Evolutionary conservation across 257 asterid genomes (phyloP), one percentile per base, ranked within the genome.

Genomic region (Paulownia fortunei): DNA sequence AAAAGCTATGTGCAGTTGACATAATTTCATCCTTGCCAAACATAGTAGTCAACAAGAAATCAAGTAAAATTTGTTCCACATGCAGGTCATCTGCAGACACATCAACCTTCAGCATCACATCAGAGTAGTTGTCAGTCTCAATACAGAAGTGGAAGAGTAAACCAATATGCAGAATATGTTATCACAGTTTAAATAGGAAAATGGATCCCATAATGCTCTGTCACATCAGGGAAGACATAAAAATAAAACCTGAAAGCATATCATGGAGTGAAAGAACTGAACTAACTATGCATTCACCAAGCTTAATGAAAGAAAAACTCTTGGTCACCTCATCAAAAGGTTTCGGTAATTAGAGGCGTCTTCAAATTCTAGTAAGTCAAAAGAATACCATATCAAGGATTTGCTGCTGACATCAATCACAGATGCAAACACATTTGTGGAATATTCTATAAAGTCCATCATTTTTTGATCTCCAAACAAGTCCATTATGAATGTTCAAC

Each of bases 1-100:
- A 82, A 82, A 92, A 92, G n/a, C 79, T 81, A 66, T 62, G 87
- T 18, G 92, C 96, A 58, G 82, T 80, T 62, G 94, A 83, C 51
- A 80, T 74, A 51, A 72, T 77, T 30, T 88, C 94, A 58, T 88
- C 90, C 83, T 85, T 86, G 73, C 86, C 83, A 81, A 85, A 80
- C 82, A 86, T 47, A 81, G 92, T 81, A 54, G 76, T 77, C 80
- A 91, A 63, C 63, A 92, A 79, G 8, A 93, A 82, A 76, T 85
- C 90, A 5, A 96, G 92, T 67, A 92, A 82, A 63, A 21, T 37
- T 68, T 87, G 87, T 78, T 88, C 99, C 69, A 73, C 52, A 6
- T 79, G 67, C 72, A 83, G 74, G 47, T 79, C 90, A n/a, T 78
- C 80, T 0, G 51, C 63, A 68, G 89, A 70, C 74, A 75, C 84